phyloP scores from a whole-genome alignment of 2,329 filamentous ascomycete genomes.

The Coniochaeta sp. region DNA sequence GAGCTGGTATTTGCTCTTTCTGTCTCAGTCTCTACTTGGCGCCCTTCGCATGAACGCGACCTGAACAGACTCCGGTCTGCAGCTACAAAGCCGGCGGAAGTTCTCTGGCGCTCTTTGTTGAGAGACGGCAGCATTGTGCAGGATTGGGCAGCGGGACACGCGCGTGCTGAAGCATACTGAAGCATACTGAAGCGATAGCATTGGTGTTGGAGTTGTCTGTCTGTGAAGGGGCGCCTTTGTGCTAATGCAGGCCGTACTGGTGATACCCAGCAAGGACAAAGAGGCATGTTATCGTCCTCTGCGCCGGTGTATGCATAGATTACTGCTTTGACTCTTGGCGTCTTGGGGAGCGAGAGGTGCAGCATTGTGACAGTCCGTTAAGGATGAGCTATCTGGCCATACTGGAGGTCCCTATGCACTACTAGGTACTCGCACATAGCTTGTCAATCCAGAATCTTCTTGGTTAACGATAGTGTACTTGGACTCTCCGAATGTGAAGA shows the following conservation, averaged over 20 bases:
- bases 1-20: constrained; percentile 3
- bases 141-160: not conserved
- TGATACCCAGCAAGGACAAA: not conserved
- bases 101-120: not conserved
- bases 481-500: too few species aligned
- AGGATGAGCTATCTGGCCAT: not conserved
- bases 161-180: not conserved
- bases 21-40: not conserved
- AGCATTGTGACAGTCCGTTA: not conserved
- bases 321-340: not conserved
- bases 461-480: too few species aligned
- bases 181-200: not conserved
- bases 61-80: not conserved
- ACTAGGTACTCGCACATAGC: not conserved
- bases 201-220: not conserved
- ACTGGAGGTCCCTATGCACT: not conserved
- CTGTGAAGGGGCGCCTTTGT: not conserved
- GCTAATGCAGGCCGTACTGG: not conserved
- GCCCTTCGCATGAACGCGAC: not conserved
- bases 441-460: not conserved
- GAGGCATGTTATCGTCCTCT: not conserved
- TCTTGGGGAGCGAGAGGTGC: not conserved
- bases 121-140: not conserved
- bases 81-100: not conserved
- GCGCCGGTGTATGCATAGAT: not conserved